Evolutionary conservation across 305 asterid species (phyloP), one percentile per base, ranked within the genome.

Genomic region (Fraxinus angustifolia): DNA sequence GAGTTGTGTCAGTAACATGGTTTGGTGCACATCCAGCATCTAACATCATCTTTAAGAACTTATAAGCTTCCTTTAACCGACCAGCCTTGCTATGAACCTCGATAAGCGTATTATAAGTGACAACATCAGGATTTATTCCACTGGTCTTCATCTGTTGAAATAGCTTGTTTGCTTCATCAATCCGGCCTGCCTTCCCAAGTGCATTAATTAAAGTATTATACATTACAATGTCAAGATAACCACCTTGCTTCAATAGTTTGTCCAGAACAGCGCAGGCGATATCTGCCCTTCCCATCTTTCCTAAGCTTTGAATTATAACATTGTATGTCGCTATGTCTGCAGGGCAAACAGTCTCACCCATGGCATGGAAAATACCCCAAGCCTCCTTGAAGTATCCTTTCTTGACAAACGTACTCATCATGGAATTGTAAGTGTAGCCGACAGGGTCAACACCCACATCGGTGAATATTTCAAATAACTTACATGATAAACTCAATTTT

Each of bases 251-350:
- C 84, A 81, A 84, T 67, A 96, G 85, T 77, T 94, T 92, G 21
- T 93, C 93, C 30, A 92, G 93, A 68, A 96, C 95, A 56, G 90
- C 90, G 83, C 87, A 84, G 7, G 97, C 98, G 5, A 96, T 90
- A 90, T 96, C 98, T 6, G 97, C 98, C 84, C 93, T 87, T 72
- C 99, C 97, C 95, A 92, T 92, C 88, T 92, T 92, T 78, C 97
- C 97, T 26, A 96, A 82, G 35, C 98, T 97, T 87, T 94, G 97
- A 73, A 96, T 91, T 70, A 96, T 89, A 72, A 92, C 86, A 30
- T 89, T 93, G 88, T 94, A 96, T 0, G 99, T 94, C 5, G 97
- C 98, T 82, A 94, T 85, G 81, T 94, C 99, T 6, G 91, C 85
- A 2, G 96, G 96, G 77, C 89, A 84, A 33, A 88, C 85, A 1